phyloP scores from a whole-genome alignment of 139 green algal species.

The Volvox reticuliferus region DNA sequence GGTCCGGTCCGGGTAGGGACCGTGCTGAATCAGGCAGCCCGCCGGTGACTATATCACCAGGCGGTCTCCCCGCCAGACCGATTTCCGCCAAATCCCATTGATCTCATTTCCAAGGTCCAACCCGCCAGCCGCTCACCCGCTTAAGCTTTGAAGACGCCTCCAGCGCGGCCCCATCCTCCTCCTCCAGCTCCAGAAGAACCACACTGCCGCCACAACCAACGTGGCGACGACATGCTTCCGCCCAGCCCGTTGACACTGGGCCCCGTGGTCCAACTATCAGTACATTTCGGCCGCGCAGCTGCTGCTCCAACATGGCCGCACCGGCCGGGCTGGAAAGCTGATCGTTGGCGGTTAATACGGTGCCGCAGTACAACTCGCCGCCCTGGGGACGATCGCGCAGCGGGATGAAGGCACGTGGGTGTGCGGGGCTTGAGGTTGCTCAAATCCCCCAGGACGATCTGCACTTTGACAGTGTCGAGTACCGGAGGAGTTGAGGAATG shows the following conservation, averaged over 20 bases:
- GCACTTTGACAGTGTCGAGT: no score
- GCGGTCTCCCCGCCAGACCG: no score
- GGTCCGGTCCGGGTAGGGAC: no score
- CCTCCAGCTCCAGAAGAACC: slow-evolving; percentile 27
- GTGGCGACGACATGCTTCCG: slow-evolving; percentile 4
- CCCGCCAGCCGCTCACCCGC: neutral
- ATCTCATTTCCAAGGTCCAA: no score
- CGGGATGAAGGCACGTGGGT: no score
- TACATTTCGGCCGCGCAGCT: slow-evolving; percentile 26
- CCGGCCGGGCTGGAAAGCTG: slow-evolving; percentile 17
- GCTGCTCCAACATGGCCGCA: neutral
- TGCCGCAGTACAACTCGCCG: slow-evolving; percentile 33
- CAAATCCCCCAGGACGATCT: no score
- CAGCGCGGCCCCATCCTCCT: neutral
- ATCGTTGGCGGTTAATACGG: slow-evolving; percentile 30
- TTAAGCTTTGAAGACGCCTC: no score
- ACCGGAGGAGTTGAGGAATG: no score
- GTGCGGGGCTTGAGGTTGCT: no score
- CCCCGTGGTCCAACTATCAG: slow-evolving; percentile 16
- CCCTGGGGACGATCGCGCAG: neutral
- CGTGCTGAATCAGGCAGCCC: no score
- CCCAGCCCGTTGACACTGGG: neutral
- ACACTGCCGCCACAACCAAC: slow-evolving; percentile 16
- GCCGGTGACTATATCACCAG: no score
- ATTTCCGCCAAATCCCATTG: no score